phyloP scores from a whole-genome alignment of 2,329 filamentous ascomycete genomes.

The Penicillium sp. region DNA sequence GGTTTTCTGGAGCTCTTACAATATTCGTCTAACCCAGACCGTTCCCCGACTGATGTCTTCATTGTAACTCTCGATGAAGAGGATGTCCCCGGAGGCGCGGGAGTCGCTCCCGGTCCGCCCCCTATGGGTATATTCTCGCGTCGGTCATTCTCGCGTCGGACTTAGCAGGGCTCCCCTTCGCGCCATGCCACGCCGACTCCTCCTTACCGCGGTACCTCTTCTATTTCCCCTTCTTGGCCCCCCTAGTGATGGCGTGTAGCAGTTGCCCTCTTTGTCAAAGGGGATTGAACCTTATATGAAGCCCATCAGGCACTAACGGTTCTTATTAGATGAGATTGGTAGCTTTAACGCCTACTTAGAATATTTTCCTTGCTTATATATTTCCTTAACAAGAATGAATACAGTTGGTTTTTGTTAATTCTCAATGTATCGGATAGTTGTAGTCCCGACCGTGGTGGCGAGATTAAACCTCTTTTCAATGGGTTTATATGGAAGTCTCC shows the following conservation, averaged over 20 bases:
- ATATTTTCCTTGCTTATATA: neutral
- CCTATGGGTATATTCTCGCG: too few relatives aligned
- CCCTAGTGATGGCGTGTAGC: neutral
- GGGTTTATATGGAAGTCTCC: too few relatives aligned
- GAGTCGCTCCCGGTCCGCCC: neutral
- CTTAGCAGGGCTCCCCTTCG: neutral
- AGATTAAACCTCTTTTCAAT: neutral
- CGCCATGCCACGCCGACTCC: neutral
- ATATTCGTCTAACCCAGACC: neutral
- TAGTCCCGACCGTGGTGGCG: neutral
- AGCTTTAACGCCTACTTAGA: neutral
- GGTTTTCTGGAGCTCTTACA: neutral
- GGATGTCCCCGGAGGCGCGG: neutral
- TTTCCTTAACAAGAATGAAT: neutral
- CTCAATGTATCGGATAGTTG: neutral
- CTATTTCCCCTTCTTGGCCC: neutral
- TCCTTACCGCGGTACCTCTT: neutral
- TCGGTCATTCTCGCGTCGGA: neutral
- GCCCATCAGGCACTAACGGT: neutral
- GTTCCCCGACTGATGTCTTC: neutral
- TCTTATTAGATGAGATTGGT: neutral
- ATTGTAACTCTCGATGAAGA: neutral
- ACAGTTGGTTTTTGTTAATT: neutral
- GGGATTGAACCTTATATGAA: neutral
- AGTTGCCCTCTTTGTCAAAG: neutral